These are phyloP conservation scores for Rhizopogon vulgaris DNA, from an alignment of 768 basidiomycete genomes.

Conservation along the genomic window DNA sequence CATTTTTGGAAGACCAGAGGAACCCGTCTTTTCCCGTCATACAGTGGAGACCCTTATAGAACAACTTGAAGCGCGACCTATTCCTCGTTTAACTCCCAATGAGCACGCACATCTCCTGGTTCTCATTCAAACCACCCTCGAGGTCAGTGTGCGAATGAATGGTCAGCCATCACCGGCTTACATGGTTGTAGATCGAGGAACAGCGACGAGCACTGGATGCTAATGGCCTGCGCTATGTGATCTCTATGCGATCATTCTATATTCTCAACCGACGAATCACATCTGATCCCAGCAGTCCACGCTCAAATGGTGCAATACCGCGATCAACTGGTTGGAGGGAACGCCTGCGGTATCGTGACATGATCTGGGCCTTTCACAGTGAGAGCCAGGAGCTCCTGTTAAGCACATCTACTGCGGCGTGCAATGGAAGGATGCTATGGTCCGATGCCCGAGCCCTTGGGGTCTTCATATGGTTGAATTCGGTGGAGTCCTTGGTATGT, in stretches of 20 bases:
- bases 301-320: constrained; percentile 35
- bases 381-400: constrained; percentile 87
- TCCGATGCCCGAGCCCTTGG: constrained; percentile 82
- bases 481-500: constrained; percentile 71
- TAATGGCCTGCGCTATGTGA: constrained; percentile 89
- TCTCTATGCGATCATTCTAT: constrained; percentile 88
- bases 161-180: constrained; percentile 1
- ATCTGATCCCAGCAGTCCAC: constrained; percentile 41
- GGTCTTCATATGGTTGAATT: constrained; percentile 82
- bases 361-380: constrained; percentile 96
- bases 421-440: constrained; percentile 87
- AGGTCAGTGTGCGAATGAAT: constrained; percentile 43
- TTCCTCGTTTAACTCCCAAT: constrained; percentile 68
- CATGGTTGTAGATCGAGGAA: constrained; percentile 64
- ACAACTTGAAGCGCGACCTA: constrained; percentile 52
- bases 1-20: constrained; percentile 35
- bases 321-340: constrained; percentile 54
- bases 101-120: constrained; percentile 83
- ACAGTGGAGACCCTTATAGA: constrained; percentile 58
- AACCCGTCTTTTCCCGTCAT: constrained; percentile 53
- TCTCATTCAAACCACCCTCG: constrained; percentile 80
- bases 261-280: constrained; percentile 66
- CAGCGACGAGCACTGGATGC: constrained; percentile 87
- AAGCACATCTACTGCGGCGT: constrained; percentile 61
- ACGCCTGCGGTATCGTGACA: constrained; percentile 87